These are phyloP conservation scores for Baorangia bicolor DNA, from an alignment of 768 basidiomycete genomes.

Conservation along the genomic window DNA sequence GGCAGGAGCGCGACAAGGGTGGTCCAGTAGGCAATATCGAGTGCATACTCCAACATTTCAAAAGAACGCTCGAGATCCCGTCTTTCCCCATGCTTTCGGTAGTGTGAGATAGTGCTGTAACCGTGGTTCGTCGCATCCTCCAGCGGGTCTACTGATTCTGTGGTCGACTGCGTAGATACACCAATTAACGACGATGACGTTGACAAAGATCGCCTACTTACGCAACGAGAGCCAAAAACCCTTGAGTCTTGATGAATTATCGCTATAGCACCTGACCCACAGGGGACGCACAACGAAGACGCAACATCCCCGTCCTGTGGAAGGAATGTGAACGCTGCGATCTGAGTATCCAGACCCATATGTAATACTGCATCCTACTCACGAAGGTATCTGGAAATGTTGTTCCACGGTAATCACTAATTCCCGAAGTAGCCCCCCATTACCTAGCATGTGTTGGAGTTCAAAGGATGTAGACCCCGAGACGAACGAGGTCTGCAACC, in stretches of 20 bases:
- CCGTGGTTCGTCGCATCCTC: background rate
- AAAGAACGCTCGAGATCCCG: no score
- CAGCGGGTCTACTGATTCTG: background rate
- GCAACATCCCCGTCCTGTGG: background rate
- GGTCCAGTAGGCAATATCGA: no score
- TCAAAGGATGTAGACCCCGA: background rate
- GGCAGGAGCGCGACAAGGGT: no score
- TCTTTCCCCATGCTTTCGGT: no score
- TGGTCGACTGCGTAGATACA: background rate
- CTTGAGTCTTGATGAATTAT: background rate
- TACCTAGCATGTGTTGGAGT: background rate
- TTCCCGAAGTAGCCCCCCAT: background rate
- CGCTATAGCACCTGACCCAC: background rate
- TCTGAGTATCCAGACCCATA: background rate
- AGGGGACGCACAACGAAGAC: background rate
- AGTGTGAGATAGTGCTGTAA: background rate
- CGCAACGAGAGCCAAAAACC: background rate
- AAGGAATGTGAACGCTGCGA: background rate
- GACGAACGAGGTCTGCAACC: no score
- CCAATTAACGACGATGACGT: background rate
- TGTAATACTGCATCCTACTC: background rate
- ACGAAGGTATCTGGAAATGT: background rate
- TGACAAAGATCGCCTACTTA: background rate
- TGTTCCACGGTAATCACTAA: background rate
- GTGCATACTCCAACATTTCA: no score